phyloP scores from a whole-genome alignment of 106 monocot species.

The Iris macrosiphon region DNA sequence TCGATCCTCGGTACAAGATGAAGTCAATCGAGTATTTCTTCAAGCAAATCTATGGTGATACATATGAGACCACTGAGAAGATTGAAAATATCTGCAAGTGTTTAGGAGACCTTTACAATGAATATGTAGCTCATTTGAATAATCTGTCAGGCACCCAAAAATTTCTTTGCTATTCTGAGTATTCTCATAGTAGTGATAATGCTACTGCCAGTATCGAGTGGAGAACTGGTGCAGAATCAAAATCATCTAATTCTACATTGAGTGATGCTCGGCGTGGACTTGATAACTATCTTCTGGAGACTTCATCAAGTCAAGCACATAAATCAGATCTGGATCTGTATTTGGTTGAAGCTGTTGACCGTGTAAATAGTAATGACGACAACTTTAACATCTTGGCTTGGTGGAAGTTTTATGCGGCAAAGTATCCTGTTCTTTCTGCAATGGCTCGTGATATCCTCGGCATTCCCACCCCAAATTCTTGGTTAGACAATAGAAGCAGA shows the following conservation, averaged over 20 bases:
- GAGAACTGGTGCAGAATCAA: neutral
- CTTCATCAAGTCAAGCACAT: constrained; percentile 33
- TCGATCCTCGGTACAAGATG: constrained; percentile 91
- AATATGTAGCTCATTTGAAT: constrained; percentile 38
- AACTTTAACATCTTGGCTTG: constrained; percentile 42
- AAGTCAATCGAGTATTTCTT: constrained; percentile 69
- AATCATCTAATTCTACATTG: constrained; percentile 30
- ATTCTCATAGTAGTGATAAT: constrained; percentile 9
- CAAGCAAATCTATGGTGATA: constrained; percentile 36
- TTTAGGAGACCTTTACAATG: constrained; percentile 49
- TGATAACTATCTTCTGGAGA: constrained; percentile 48
- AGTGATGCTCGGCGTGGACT: constrained; percentile 42
- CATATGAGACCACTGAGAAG: constrained; percentile 29
- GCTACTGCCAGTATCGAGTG: neutral
- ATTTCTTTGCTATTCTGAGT: constrained; percentile 28
- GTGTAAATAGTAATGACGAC: constrained; percentile 18
- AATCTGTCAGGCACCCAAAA: constrained; percentile 20
- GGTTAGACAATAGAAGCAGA: neutral
- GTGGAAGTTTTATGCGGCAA: constrained; percentile 56
- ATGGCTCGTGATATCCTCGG: constrained; percentile 52
- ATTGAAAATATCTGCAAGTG: constrained; percentile 36
- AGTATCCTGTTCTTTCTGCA: constrained; percentile 48
- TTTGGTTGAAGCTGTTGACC: constrained; percentile 46
- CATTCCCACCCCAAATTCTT: constrained; percentile 7
- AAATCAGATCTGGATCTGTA: constrained; percentile 63